Base-by-base conservation (phyloP, 192 early-diverging fungal species). In the Entomortierella beljakovae region DNA sequence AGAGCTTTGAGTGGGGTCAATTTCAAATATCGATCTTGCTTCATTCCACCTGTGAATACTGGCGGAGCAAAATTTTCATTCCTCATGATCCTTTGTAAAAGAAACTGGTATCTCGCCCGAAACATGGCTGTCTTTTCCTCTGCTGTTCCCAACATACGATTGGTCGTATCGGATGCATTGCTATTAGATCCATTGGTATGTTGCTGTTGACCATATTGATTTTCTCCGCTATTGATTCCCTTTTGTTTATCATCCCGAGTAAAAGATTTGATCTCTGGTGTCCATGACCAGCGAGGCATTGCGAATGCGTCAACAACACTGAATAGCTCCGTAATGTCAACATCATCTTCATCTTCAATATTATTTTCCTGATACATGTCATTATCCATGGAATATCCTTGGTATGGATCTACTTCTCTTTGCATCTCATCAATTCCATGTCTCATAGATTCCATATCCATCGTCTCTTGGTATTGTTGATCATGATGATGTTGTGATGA, bases 1-100 rank as follows among this genome's bases (percentile, higher is more conserved):
- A 98, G 82, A 6, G 93, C 90, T 67, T 94, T 95, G 55, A 98
- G 90, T 5, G 92, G 87, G 11, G 91, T 92, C 28, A 93, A 82
- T 86, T 94, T 68, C n/a, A 71, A 7, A 40, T 74, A 68, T 56
- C 49, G 70, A 46, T 80, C 64, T 40, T 65, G 46, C 22, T 67
- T 52, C 69, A 73, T 64, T 15, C 53, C 64, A n/a, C 70, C 71
- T 46, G 81, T 88, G 68, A 93, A 88, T 0, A 90, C 82, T 0
- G 92, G 84, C 16, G 89, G 83, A 33, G 88, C 82, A 80, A 97
- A 97, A 53, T 86, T 82, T 54, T 94, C 92, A 68, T 95, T 94
- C 22, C 95, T 83, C 80, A 97, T 64, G 1, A 96, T 81, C 3
- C 95, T 80, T 66, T 98, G 94, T 51, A 86, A 85, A 2, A 98